Conservation (phyloP, 106 monocot genomes). For the Xerophyta viscosa region DNA sequence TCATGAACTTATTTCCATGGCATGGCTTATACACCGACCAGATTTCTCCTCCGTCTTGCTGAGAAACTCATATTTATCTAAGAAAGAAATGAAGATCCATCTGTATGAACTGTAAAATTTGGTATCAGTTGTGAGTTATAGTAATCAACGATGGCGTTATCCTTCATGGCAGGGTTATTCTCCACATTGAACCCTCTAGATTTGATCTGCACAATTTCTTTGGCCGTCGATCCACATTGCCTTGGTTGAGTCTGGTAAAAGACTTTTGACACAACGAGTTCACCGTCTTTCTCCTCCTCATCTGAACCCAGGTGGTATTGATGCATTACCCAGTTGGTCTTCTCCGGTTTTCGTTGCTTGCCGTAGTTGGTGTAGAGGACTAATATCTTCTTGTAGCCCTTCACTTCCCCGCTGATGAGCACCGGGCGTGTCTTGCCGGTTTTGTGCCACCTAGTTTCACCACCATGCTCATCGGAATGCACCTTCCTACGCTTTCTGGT, state of each 20-base stretch:
- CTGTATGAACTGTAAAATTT: constrained; percentile 2
- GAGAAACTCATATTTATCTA: no score
- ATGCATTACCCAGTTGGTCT: constrained; percentile 26
- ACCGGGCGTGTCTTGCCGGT: constrained; percentile 8
- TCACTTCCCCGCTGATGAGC: constrained; percentile 1
- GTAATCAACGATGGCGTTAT: constrained; percentile 3
- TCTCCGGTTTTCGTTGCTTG: constrained; percentile 7
- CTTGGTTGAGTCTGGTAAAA: constrained; percentile 17
- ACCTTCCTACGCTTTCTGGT: constrained; percentile 6
- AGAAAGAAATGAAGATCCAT: constrained; percentile 3
- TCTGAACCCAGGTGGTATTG: constrained; percentile 20
- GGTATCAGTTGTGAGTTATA: constrained; percentile 2
- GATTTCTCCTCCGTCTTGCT: no score
- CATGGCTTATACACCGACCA: no score
- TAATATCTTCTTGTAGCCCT: constrained; percentile 15
- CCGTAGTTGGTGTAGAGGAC: constrained; percentile 11
- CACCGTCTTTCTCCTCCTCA: constrained; percentile 21
- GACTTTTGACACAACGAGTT: constrained; percentile 18
- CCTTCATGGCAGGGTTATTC: neutral
- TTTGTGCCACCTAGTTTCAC: constrained; percentile 11
- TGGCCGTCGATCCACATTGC: constrained; percentile 4
- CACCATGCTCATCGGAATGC: constrained; percentile 6
- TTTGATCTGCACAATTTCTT: neutral
- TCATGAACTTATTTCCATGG: no score
- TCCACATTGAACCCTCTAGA: constrained; percentile 1